These are phyloP conservation scores for Plicaturopsis crispa DNA, from an alignment of 768 basidiomycete species.

Conservation along the genomic window DNA sequence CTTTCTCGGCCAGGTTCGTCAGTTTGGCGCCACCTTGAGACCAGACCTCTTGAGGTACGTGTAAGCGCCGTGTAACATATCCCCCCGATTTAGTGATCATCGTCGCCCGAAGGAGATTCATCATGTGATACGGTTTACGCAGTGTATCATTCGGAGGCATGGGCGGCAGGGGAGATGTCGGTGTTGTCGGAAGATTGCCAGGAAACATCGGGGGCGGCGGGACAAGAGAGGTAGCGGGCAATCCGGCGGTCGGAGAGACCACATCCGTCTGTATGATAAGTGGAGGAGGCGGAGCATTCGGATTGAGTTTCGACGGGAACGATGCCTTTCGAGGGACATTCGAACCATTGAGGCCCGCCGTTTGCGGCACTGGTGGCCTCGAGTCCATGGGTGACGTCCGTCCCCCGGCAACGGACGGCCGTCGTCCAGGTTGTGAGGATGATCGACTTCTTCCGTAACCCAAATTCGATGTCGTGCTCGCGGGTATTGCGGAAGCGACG, in stretches of 20 bases:
- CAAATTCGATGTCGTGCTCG: constrained; percentile 26
- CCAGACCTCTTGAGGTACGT: constrained; percentile 89
- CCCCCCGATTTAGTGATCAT: constrained; percentile 80
- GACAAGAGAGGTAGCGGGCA: constrained; percentile 30
- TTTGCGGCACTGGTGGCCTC: constrained; percentile 43
- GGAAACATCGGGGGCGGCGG: constrained; percentile 39
- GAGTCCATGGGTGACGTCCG: constrained; percentile 46
- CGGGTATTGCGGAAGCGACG: constrained; percentile 34
- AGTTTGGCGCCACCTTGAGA: constrained; percentile 86
- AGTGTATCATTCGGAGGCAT: constrained; percentile 63
- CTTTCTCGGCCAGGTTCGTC: constrained; percentile 73
- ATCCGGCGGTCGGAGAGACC: constrained; percentile 22
- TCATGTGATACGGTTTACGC: constrained; percentile 86
- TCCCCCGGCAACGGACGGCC: constrained; percentile 51
- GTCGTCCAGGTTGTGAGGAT: constrained; percentile 69
- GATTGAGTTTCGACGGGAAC: constrained; percentile 51
- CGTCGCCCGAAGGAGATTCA: constrained; percentile 70
- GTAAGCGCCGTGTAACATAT: constrained; percentile 78
- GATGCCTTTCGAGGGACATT: constrained; percentile 45
- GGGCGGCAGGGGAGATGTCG: constrained; percentile 72
- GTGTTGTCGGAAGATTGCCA: constrained; percentile 61
- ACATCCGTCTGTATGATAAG: constrained; percentile 46
- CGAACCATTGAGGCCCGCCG: constrained; percentile 29
- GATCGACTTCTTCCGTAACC: constrained; percentile 50
- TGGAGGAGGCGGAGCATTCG: constrained; percentile 36